phyloP scores from a whole-genome alignment of 768 basidiomycete genomes.

The Lactarius sp. region DNA sequence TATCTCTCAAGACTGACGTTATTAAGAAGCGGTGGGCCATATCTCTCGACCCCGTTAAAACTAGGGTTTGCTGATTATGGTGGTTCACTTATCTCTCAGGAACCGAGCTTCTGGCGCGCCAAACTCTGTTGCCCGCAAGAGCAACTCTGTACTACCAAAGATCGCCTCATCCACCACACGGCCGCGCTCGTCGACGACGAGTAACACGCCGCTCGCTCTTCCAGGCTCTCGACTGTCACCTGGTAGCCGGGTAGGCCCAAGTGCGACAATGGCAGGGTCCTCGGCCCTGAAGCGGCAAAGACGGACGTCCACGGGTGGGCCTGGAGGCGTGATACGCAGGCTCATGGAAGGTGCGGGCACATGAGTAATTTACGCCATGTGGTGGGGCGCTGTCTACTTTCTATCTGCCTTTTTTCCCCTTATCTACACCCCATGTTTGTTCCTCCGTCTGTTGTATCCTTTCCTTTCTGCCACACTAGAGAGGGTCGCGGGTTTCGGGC shows the following conservation, averaged over 20 bases:
- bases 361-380: slow-evolving; percentile 9
- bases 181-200: slow-evolving; percentile 66
- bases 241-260: slow-evolving; percentile 30
- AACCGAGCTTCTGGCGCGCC: slow-evolving; percentile 79
- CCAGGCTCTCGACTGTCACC: slow-evolving; percentile 40
- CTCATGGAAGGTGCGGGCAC: slow-evolving; percentile 16
- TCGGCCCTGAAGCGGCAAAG: slow-evolving; percentile 72
- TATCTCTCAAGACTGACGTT: slow-evolving; percentile 94
- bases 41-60: not conserved
- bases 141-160: slow-evolving; percentile 57
- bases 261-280: slow-evolving; percentile 27
- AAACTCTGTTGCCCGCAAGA: slow-evolving; percentile 60
- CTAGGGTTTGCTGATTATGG: slow-evolving; percentile 14
- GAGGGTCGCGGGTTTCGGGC: slow-evolving; percentile 8
- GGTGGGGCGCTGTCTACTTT: slow-evolving; percentile 1
- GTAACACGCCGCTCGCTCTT: slow-evolving; percentile 46
- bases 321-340: slow-evolving; percentile 19
- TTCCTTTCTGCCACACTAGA: slow-evolving; percentile 6
- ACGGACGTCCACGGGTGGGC: slow-evolving; percentile 50
- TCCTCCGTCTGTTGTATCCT: slow-evolving; percentile 11
- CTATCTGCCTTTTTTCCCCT: not conserved
- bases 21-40: slow-evolving; percentile 84
- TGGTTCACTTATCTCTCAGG: slow-evolving; percentile 36
- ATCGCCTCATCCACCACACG: slow-evolving; percentile 68
- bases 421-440: slow-evolving; percentile 15